These are phyloP conservation scores for Yarrowia phangngaensis DNA, from an alignment of 805 yeast species.

Conservation along the genomic window DNA sequence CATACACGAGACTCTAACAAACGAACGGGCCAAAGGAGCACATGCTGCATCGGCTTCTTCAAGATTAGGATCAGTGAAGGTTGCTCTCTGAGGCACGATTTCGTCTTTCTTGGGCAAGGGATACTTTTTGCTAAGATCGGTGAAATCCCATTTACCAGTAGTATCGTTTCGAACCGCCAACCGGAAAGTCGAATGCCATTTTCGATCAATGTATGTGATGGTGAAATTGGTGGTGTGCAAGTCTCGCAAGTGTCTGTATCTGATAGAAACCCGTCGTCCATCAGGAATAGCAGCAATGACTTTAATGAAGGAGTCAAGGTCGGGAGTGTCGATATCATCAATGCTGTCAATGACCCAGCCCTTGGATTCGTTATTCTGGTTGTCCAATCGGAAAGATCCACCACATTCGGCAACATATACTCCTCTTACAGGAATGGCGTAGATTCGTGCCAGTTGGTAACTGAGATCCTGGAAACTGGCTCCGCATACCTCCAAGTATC, in stretches of 20 bases:
- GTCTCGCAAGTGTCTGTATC: conserved; percentile 75
- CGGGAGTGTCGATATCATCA: conserved; percentile 70
- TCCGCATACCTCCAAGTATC: conserved; percentile 79
- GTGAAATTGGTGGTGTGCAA: conserved; percentile 67
- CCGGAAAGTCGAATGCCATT: conserved; percentile 72
- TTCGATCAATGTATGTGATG: conserved; percentile 74
- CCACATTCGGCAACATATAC: conserved; percentile 75
- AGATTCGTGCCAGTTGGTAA: conserved; percentile 83
- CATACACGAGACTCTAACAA: conserved; percentile 64
- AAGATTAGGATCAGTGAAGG: conserved; percentile 30
- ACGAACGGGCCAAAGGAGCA: conserved; percentile 56
- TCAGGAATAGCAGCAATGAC: conserved; percentile 79
- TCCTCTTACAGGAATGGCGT: conserved; percentile 79
- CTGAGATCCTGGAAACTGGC: conserved; percentile 82
- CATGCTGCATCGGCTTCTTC: conserved; percentile 48
- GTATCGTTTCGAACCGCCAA: conserved; percentile 57
- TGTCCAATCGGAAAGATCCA: conserved; percentile 56
- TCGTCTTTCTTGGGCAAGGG: conserved; percentile 53
- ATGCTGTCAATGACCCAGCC: conserved; percentile 82
- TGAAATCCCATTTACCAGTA: conserved; percentile 58
- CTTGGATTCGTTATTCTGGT: conserved; percentile 45
- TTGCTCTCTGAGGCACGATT: conserved; percentile 56
- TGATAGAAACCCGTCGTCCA: conserved; percentile 61
- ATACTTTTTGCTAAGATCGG: conserved; percentile 43
- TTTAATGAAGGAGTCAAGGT: conserved; percentile 68